Evolutionary conservation across 2,329 filamentous ascomycete species (phyloP).

Genomic region (Epichloe gansuensis): DNA sequence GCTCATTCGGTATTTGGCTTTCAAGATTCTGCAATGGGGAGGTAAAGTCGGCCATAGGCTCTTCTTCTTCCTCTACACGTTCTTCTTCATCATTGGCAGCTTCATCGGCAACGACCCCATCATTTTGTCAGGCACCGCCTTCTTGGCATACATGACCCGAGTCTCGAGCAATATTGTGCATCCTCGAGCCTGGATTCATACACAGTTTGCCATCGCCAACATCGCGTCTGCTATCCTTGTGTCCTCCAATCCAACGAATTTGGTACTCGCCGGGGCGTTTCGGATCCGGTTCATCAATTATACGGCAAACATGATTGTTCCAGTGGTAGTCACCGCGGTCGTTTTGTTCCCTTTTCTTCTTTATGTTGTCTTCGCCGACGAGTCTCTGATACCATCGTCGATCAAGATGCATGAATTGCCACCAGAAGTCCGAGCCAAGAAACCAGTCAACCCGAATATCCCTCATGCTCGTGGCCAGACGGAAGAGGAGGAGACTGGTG

Average conservation of each 20-base stretch:
- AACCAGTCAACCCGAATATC: constrained; percentile 61
- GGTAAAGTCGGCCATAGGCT: constrained; percentile 53
- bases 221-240: constrained; percentile 65
- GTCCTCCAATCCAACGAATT: constrained; percentile 65
- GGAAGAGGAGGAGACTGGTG: constrained; percentile 35
- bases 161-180: constrained; percentile 61
- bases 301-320: constrained; percentile 67
- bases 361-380: constrained; percentile 54
- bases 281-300: constrained; percentile 59
- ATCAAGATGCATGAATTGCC: constrained; percentile 59
- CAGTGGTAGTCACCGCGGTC: constrained; percentile 53
- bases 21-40: constrained; percentile 55
- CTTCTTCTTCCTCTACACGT: constrained; percentile 60
- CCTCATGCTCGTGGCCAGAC: constrained; percentile 45
- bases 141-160: constrained; percentile 64
- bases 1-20: constrained; percentile 56
- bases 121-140: constrained; percentile 60
- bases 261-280: constrained; percentile 62
- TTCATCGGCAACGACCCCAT: constrained; percentile 67
- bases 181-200: constrained; percentile 60
- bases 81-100: constrained; percentile 55
- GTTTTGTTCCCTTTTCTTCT: constrained; percentile 57
- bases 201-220: constrained; percentile 60
- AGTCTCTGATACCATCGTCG: constrained; percentile 47
- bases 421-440: constrained; percentile 37